Evolutionary conservation across 345 rosid genomes (phyloP), one percentile per base, ranked within the genome.

Genomic region (Litchi chinensis): DNA sequence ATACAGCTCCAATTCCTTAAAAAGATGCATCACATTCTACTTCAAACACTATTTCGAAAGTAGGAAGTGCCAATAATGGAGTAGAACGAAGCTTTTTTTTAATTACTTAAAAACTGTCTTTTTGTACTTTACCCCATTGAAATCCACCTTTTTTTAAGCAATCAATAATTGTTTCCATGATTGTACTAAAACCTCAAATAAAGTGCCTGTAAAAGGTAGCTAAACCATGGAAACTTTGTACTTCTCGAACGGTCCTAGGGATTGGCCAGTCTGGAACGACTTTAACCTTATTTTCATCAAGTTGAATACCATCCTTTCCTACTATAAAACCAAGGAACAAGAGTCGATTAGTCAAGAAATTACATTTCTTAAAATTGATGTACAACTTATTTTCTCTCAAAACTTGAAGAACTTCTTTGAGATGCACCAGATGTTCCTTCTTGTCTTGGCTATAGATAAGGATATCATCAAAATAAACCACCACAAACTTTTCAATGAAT

Each of bases 11-110:
- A n/a, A n/a, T 73, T 9, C 79, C 22, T 0, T 40, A 40, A 0
- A 21, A 3, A 57, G 24, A 22, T 0, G 52, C 63, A 28, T 73
- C 48, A 21, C 15, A 21, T 8, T 79, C 73, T 0, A 73, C 67
- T 7, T 73, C 24, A 73, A 73, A 66, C 0, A 65, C 0, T 16
- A 73, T 54, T 5, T 73, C 18, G 40, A 79, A 41, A 12, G 26
- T 0, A 0, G 10, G 48, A 0, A 78, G 1, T 0, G 39, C 5
- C 5, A 78, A 5, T 0, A 63, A 0, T 19, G n/a, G 18, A 0
- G 71, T 3, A 8, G 8, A 41, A 18, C 39, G 9, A 71, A 6
- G 4, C 62, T 78, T 0, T 78, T 24, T 10, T 71, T 70, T 0
- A n/a, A 71, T 5, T 0, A 40, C 0, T 0, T 0, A 8, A 60